These are phyloP conservation scores for Cladosporium cucumerinum DNA, from an alignment of 2,329 filamentous ascomycete genomes.

Conservation along the genomic window DNA sequence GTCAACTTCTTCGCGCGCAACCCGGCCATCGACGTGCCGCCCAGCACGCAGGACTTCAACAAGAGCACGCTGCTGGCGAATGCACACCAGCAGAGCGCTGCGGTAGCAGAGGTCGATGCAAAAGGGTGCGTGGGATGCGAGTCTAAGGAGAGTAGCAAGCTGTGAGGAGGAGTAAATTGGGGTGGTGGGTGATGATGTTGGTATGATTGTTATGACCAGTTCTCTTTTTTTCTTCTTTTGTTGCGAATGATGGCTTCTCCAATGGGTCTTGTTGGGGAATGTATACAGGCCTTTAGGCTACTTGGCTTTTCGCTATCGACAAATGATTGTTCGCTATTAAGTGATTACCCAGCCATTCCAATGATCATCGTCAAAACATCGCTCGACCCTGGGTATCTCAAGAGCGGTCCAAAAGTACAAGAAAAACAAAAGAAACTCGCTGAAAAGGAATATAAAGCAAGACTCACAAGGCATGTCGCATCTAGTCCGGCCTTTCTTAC, in stretches of 20 bases:
- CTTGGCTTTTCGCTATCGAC: background rate
- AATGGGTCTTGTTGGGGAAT: too few relatives aligned
- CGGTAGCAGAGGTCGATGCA: slow-evolving; percentile 35
- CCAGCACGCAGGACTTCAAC: slow-evolving; percentile 48
- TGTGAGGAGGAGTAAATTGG: background rate
- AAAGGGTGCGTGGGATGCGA: slow-evolving; percentile 29
- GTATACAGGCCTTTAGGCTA: background rate
- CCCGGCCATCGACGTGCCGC: slow-evolving; percentile 57
- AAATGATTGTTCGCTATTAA: too few relatives aligned
- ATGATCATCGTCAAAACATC: background rate
- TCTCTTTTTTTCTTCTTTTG: background rate
- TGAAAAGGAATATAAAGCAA: background rate
- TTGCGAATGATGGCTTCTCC: too few relatives aligned
- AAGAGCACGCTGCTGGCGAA: slow-evolving; percentile 36
- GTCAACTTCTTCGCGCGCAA: slow-evolving; percentile 60
- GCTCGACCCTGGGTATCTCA: slow-evolving; percentile 16
- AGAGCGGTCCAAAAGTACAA: background rate
- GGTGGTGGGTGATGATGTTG: background rate
- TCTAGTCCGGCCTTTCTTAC: background rate
- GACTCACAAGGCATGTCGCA: background rate
- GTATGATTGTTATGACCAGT: background rate
- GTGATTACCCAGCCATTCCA: too few relatives aligned
- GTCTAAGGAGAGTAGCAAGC: background rate
- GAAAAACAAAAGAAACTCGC: background rate
- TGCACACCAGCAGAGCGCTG: slow-evolving; percentile 32